Evolutionary conservation across 2,329 filamentous ascomycete genomes (phyloP).

Genomic region (Plectosphaerella plurivora): DNA sequence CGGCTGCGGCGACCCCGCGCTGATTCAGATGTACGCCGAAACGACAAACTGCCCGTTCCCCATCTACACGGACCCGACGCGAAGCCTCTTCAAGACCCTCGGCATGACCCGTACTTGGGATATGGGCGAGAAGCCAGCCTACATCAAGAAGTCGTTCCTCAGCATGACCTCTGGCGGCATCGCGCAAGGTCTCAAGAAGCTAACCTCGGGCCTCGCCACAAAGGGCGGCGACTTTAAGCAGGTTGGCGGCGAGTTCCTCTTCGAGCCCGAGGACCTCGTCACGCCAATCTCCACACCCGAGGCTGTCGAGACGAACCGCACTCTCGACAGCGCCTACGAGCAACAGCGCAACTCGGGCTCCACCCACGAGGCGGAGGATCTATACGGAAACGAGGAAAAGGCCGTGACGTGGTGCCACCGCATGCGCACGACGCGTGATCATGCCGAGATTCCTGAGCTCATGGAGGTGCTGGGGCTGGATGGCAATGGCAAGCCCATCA

Average conservation of each 20-base stretch:
- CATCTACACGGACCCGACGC: conserved; percentile 72
- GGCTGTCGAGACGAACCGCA: conserved; percentile 30
- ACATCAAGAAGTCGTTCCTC: conserved; percentile 45
- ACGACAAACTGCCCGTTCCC: conserved; percentile 64
- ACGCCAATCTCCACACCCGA: conserved; percentile 41
- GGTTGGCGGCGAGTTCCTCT: conserved; percentile 76
- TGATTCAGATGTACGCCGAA: conserved; percentile 63
- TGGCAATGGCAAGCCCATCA: conserved; percentile 30
- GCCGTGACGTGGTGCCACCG: conserved; percentile 74
- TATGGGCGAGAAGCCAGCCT: conserved; percentile 57
- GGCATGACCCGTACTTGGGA: conserved; percentile 64
- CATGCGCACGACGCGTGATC: conserved; percentile 75
- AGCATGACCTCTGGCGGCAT: conserved; percentile 33
- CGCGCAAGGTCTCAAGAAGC: conserved; percentile 54
- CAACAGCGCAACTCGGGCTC: conserved; percentile 6
- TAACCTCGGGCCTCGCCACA: conserved; percentile 52
- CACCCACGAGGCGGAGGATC: conserved; percentile 16
- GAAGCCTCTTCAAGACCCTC: conserved; percentile 60
- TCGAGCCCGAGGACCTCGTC: conserved; percentile 49
- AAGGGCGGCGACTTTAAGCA: conserved; percentile 64
- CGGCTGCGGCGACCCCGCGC: conserved; percentile 64
- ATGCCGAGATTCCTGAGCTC: conserved; percentile 66
- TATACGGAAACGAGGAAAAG: conserved; percentile 43
- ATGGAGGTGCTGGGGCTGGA: conserved; percentile 58
- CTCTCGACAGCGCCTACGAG: conserved; percentile 14